Evolutionary conservation across 1,139 yeast species (phyloP).

Genomic region (Yamadazyma buinensis): DNA sequence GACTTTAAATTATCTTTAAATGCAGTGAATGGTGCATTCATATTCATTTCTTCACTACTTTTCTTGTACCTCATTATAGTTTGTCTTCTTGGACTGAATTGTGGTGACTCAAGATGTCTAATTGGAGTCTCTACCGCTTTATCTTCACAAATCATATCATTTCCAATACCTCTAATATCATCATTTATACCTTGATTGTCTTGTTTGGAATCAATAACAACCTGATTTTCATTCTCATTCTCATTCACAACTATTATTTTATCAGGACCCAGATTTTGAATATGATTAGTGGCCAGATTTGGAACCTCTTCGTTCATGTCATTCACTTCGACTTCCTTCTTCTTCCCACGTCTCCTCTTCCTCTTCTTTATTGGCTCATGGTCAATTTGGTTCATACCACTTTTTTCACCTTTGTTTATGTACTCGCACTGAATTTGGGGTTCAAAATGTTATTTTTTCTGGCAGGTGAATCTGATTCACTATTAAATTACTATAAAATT

Average conservation of each 20-base stretch:
- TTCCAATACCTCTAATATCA: neutral
- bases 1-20: constrained; percentile 25
- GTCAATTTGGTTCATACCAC: too few species aligned
- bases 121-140: too few species aligned
- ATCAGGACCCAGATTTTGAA: neutral
- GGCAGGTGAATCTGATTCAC: too few species aligned
- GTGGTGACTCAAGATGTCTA: neutral
- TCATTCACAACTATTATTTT: neutral
- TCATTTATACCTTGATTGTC: too few species aligned
- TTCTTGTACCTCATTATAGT: constrained; percentile 37
- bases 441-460: too few species aligned
- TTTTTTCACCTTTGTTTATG: too few species aligned
- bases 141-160: too few species aligned
- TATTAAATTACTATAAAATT: too few species aligned
- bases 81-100: constrained; percentile 38
- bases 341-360: neutral
- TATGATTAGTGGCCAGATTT: too few species aligned
- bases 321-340: neutral
- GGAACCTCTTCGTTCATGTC: too few species aligned
- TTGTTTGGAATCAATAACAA: neutral
- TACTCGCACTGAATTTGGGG: too few species aligned
- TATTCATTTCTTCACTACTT: constrained; percentile 23
- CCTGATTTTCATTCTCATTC: neutral
- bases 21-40: constrained; percentile 16
- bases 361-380: neutral